phyloP scores from a whole-genome alignment of 768 basidiomycete species.

The Chiua virens region DNA sequence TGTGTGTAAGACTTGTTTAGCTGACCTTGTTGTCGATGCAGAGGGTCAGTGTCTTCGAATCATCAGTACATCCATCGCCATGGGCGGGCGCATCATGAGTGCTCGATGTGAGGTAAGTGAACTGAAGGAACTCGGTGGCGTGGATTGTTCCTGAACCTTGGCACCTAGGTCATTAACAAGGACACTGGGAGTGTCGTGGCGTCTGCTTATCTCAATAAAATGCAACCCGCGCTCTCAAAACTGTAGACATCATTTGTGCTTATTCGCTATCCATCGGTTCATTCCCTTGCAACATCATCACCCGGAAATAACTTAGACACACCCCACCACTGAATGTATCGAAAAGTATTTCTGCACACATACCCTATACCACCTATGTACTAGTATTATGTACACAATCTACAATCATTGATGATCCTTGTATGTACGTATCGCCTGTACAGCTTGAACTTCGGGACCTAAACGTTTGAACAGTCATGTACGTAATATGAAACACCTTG shows the following conservation, averaged over 20 bases:
- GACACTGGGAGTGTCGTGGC: constrained; percentile 57
- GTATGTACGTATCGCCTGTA: too few species aligned
- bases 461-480: too few species aligned
- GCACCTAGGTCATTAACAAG: constrained; percentile 55
- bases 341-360: constrained; percentile 13
- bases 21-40: constrained; percentile 24
- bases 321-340: constrained; percentile 14
- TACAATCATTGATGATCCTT: too few species aligned
- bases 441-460: too few species aligned
- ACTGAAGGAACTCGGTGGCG: background rate
- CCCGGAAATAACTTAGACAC: constrained; percentile 19
- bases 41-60: constrained; percentile 61
- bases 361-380: constrained; percentile 26
- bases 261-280: constrained; percentile 1
- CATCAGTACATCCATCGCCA: constrained; percentile 60
- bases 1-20: constrained; percentile 1
- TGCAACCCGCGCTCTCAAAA: constrained; percentile 59
- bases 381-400: constrained; percentile 20
- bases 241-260: constrained; percentile 32
- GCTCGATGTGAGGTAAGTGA: constrained; percentile 65
- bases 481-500: too few species aligned
- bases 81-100: constrained; percentile 70
- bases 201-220: constrained; percentile 69
- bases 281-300: constrained; percentile 1
- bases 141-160: constrained; percentile 1